These are phyloP conservation scores for Phytophthora pseudosyringae DNA, from an alignment of 352 stramenopile species.

Conservation along the genomic window DNA sequence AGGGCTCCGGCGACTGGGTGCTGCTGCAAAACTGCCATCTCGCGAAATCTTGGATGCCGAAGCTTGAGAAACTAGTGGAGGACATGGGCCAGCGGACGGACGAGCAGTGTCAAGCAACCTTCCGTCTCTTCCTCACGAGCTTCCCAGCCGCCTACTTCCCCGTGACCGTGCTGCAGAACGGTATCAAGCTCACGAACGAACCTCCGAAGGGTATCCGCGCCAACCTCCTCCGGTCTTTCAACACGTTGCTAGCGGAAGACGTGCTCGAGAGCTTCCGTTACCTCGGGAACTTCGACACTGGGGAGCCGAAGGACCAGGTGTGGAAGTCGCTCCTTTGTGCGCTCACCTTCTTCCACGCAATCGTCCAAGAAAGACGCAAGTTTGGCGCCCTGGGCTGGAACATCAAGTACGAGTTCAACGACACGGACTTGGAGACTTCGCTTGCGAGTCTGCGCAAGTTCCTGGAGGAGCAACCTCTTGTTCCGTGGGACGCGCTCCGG, in stretches of 20 bases:
- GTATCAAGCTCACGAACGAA: slow-evolving; percentile 94
- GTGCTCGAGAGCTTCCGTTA: slow-evolving; percentile 63
- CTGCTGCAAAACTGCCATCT: slow-evolving; percentile 95
- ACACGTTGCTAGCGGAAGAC: slow-evolving; percentile 85
- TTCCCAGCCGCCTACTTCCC: slow-evolving; percentile 93
- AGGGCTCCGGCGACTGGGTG: slow-evolving; percentile 92
- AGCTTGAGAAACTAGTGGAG: slow-evolving; percentile 92
- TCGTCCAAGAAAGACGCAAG: slow-evolving; percentile 94
- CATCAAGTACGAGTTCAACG: slow-evolving; percentile 97
- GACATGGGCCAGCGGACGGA: slow-evolving; percentile 72
- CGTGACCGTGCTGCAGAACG: slow-evolving; percentile 92
- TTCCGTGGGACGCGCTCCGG: slow-evolving; percentile 94
- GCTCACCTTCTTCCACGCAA: slow-evolving; percentile 94
- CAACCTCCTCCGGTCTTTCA: slow-evolving; percentile 91
- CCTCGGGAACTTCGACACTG: slow-evolving; percentile 68
- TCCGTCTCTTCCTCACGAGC: slow-evolving; percentile 94
- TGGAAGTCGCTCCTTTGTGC: slow-evolving; percentile 92
- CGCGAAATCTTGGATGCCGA: slow-evolving; percentile 95
- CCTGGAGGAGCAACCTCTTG: slow-evolving; percentile 88
- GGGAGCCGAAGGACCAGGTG: slow-evolving; percentile 59
- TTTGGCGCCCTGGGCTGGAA: slow-evolving; percentile 96
- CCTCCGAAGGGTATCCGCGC: slow-evolving; percentile 92
- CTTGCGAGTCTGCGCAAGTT: slow-evolving; percentile 92
- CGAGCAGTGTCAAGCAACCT: slow-evolving; percentile 66
- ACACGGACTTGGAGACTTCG: slow-evolving; percentile 95